Percentiles rank a stretch among this genome's conserved stretches.
Conservation (phyloP, 2,329 filamentous ascomycete species). For the Phaeosphaeriaceae sp. region DNA sequence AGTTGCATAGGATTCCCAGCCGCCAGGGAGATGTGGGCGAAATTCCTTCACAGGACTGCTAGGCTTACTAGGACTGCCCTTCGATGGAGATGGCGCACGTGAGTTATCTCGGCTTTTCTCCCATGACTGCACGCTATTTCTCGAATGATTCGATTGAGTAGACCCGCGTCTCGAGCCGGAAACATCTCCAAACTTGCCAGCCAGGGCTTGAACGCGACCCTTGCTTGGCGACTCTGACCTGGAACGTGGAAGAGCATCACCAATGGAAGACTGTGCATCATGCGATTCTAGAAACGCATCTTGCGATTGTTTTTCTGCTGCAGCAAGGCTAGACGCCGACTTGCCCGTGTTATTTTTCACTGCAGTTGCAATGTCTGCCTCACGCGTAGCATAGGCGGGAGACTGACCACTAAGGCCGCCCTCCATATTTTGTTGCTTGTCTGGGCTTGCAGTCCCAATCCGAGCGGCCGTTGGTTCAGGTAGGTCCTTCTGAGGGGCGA, state of each 20-base stretch:
- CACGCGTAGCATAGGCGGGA: constrained; percentile 40
- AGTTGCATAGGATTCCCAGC: constrained; percentile 59
- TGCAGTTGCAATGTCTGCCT: constrained; percentile 46
- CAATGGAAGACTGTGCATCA: constrained; percentile 33
- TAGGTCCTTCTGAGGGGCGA: constrained; percentile 54
- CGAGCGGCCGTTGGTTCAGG: constrained; percentile 57
- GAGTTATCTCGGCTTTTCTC: constrained; percentile 48
- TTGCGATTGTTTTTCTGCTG: constrained; percentile 43
- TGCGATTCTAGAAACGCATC: constrained; percentile 45
- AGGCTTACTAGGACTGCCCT: constrained; percentile 37
- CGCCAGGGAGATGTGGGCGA: constrained; percentile 59
- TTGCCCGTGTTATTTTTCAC: constrained; percentile 30
- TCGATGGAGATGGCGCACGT: constrained; percentile 40
- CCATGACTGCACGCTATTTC: constrained; percentile 49
- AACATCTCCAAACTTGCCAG: constrained; percentile 57
- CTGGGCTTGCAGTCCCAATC: constrained; percentile 51
- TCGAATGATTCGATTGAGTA: constrained; percentile 51
- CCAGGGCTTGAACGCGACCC: constrained; percentile 58
- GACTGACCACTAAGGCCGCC: constrained; percentile 33
- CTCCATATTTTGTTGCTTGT: constrained; percentile 33
- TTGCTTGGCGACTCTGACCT: constrained; percentile 56
- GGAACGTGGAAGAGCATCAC: constrained; percentile 37
- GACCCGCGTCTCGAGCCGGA: constrained; percentile 55
- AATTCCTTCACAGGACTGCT: constrained; percentile 51
- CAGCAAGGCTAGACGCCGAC: constrained; percentile 29